phyloP scores from a whole-genome alignment of 805 yeast genomes.

The Candida anglica region DNA sequence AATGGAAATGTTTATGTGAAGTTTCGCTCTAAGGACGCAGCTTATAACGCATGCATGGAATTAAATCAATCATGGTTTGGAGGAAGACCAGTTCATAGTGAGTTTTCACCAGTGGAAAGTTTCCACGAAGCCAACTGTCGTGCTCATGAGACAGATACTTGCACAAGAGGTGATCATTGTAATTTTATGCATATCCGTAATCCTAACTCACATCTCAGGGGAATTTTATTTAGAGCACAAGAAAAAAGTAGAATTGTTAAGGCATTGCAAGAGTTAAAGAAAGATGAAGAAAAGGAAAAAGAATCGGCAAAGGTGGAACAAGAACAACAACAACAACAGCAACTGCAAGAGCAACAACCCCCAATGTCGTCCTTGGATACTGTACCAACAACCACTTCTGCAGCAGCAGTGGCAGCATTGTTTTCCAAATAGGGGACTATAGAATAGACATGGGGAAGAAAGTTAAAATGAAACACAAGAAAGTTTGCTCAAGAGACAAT shows the following conservation, averaged over 20 bases:
- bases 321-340: background rate
- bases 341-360: background rate
- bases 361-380: slow-evolving; percentile 1
- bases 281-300: background rate
- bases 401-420: slow-evolving; percentile 7
- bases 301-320: background rate
- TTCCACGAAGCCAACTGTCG: slow-evolving; percentile 74
- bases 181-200: slow-evolving; percentile 78
- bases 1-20: slow-evolving; percentile 82
- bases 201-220: slow-evolving; percentile 44
- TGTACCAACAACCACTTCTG: slow-evolving; percentile 5
- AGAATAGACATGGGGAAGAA: too few relatives aligned
- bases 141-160: slow-evolving; percentile 57
- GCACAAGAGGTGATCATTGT: slow-evolving; percentile 81
- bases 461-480: too few relatives aligned
- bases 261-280: slow-evolving; percentile 10
- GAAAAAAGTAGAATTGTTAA: slow-evolving; percentile 21
- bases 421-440: slow-evolving; percentile 2
- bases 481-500: too few relatives aligned
- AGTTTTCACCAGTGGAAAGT: slow-evolving; percentile 68
- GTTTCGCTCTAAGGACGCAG: slow-evolving; percentile 52
- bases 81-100: slow-evolving; percentile 73
- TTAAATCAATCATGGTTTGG: slow-evolving; percentile 82
- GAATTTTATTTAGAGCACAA: slow-evolving; percentile 37
- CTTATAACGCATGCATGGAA: slow-evolving; percentile 53